A percentile compares a stretch with the other conserved stretches of the same genome.
Conservation (phyloP, 805 yeast species). For the Metschnikowia hibisci region DNA sequence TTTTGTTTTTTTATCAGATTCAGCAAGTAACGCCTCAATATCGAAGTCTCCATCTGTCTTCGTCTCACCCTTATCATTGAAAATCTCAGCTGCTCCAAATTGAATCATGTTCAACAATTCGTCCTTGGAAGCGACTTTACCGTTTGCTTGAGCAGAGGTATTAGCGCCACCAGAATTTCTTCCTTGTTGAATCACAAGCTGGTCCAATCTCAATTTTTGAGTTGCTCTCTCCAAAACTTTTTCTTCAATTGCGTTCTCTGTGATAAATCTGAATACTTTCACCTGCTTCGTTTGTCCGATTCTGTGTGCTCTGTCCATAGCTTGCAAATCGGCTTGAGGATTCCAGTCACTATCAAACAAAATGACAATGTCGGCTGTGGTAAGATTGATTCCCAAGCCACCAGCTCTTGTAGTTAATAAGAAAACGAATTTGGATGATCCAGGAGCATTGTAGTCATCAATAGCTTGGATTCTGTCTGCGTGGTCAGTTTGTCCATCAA, state of each 20-base stretch:
- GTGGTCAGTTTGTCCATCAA: conserved; percentile 82
- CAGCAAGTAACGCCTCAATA: conserved; percentile 55
- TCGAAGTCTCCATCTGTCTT: conserved; percentile 49
- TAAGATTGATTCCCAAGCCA: conserved; percentile 81
- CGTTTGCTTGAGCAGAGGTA: conserved; percentile 30
- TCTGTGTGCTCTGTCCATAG: conserved; percentile 88
- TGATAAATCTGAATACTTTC: conserved; percentile 69
- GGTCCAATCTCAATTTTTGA: conserved; percentile 73
- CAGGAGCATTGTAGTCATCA: conserved; percentile 78
- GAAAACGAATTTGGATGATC: conserved; percentile 66
- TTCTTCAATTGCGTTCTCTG: conserved; percentile 82
- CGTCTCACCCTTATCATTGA: conserved; percentile 28
- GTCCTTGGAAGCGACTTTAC: conserved; percentile 53
- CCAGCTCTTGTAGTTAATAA: conserved; percentile 83
- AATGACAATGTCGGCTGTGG: conserved; percentile 75
- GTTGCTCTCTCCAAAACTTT: conserved; percentile 79
- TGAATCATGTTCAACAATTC: conserved; percentile 80
- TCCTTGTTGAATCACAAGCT: conserved; percentile 79
- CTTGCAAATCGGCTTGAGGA: conserved; percentile 85
- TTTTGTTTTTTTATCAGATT: conserved; percentile 61
- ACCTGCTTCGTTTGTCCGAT: conserved; percentile 86
- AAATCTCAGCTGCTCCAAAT: conserved; percentile 72
- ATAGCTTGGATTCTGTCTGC: conserved; percentile 70
- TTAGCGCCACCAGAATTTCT: conserved; percentile 33
- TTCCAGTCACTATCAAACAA: conserved; percentile 83